These are phyloP conservation scores for Psilocybe tampanensis DNA, from an alignment of 768 basidiomycete genomes.

Conservation along the genomic window DNA sequence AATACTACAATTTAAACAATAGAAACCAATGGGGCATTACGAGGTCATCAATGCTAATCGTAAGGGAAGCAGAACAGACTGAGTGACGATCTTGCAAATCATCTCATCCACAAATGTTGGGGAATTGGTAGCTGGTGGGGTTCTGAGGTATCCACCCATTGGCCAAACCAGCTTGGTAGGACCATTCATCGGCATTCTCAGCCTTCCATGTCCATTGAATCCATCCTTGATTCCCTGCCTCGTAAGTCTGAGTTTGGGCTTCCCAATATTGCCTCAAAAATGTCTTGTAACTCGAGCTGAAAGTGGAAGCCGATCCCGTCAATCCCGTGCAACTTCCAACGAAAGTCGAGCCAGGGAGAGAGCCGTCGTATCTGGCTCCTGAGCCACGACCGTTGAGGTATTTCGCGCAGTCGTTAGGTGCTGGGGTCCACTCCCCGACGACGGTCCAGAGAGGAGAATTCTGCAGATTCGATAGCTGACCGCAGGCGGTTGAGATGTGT, in stretches of 20 bases:
- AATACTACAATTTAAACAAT: too few relatives aligned
- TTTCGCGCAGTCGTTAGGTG: conserved; percentile 75
- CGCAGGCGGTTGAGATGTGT: conserved; percentile 67
- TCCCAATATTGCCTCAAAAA: conserved; percentile 86
- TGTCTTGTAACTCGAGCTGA: conserved; percentile 77
- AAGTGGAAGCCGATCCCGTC: conserved; percentile 75
- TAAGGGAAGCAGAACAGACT: neutral
- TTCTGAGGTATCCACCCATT: conserved; percentile 84
- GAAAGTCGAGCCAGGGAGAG: conserved; percentile 59
- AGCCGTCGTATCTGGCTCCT: conserved; percentile 68
- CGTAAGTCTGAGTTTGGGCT: conserved; percentile 76
- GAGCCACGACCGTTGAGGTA: conserved; percentile 84
- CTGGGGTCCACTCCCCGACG: conserved; percentile 89
- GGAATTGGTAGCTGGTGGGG: conserved; percentile 52
- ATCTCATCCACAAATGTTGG: conserved; percentile 59
- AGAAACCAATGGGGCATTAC: too few relatives aligned
- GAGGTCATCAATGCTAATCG: neutral
- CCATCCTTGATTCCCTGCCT: conserved; percentile 67
- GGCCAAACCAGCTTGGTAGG: conserved; percentile 78
- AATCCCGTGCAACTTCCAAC: conserved; percentile 76
- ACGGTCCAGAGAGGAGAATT: conserved; percentile 73
- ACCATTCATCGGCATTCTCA: conserved; percentile 86
- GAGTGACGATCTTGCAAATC: conserved; percentile 12
- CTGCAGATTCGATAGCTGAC: conserved; percentile 43
- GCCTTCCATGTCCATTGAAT: conserved; percentile 87